Conservation (phyloP, 176 grass and related monocot species). For the Ensete glaucum region DNA sequence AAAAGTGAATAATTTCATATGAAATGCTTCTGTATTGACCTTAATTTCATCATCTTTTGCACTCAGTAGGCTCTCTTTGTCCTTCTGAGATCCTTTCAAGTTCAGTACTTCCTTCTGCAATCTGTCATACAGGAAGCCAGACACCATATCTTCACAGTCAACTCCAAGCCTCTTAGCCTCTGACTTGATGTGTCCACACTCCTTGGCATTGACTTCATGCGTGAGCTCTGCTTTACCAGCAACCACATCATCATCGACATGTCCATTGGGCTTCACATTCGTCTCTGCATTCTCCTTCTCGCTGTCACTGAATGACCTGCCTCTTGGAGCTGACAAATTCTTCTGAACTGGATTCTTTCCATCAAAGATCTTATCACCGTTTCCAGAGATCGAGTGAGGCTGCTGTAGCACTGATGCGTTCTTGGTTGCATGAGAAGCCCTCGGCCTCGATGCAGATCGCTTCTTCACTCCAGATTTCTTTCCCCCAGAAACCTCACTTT, state of each 20-base stretch:
- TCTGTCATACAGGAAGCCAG: slow-evolving; percentile 21
- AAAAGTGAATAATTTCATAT: background rate
- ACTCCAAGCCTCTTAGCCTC: background rate
- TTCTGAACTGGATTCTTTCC: slow-evolving; percentile 25
- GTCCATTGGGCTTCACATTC: slow-evolving; percentile 21
- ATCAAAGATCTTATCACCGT: slow-evolving; percentile 17
- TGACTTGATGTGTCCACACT: background rate
- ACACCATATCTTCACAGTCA: slow-evolving; percentile 12
- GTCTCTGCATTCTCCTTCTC: slow-evolving; percentile 57
- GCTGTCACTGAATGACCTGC: slow-evolving; percentile 19
- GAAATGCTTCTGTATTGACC: slow-evolving; percentile 6
- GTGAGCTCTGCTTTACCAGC: background rate
- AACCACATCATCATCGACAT: background rate
- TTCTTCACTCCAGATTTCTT: slow-evolving; percentile 13
- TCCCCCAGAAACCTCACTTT: slow-evolving; percentile 27
- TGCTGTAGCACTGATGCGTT: slow-evolving; percentile 14
- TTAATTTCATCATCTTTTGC: slow-evolving; percentile 25
- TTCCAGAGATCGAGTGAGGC: slow-evolving; percentile 14
- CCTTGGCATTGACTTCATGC: background rate
- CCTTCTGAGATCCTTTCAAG: slow-evolving; percentile 17
- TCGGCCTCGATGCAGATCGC: slow-evolving; percentile 47
- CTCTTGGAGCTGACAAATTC: slow-evolving; percentile 29
- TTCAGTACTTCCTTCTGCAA: slow-evolving; percentile 20
- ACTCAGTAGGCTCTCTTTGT: slow-evolving; percentile 17
- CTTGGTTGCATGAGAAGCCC: slow-evolving; percentile 24